Percentiles rank a stretch among this genome's conserved stretches.
These are phyloP conservation scores for Pascua guehoae DNA, from an alignment of 1,284 basidiomycete genomes.

Conservation along the genomic window DNA sequence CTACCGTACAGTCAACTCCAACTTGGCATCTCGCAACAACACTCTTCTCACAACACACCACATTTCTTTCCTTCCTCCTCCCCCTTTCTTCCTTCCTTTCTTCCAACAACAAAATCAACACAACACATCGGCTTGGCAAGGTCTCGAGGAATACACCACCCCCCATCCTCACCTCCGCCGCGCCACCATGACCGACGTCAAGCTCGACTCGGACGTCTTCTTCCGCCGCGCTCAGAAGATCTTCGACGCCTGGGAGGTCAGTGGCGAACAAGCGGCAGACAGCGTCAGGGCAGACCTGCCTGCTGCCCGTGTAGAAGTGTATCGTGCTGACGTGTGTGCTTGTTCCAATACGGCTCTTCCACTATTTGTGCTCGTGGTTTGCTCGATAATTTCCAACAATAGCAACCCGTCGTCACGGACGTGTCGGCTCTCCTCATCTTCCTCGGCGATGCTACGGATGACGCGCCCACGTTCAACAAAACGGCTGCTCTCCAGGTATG, in stretches of 20 bases:
- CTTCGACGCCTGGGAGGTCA: slow-evolving; percentile 70
- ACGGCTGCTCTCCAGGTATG: slow-evolving; percentile 84
- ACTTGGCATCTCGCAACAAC: too few relatives aligned
- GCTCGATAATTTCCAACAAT: neutral
- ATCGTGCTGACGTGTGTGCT: too few relatives aligned
- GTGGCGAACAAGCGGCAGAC: slow-evolving; percentile 32
- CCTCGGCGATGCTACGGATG: slow-evolving; percentile 76
- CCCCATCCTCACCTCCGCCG: neutral
- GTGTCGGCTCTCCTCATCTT: slow-evolving; percentile 62
- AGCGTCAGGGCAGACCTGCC: neutral
- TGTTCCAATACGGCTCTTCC: too few relatives aligned
- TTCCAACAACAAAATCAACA: neutral
- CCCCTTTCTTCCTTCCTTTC: neutral
- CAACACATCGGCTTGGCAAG: neutral
- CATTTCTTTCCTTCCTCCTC: neutral
- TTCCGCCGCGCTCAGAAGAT: slow-evolving; percentile 64
- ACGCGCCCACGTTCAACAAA: slow-evolving; percentile 78
- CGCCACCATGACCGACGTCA: slow-evolving; percentile 51
- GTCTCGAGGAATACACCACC: neutral
- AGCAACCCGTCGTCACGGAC: neutral
- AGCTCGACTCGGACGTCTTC: slow-evolving; percentile 58
- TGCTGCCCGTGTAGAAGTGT: too few relatives aligned
- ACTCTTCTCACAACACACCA: too few relatives aligned
- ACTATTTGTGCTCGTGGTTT: neutral
- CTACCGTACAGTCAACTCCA: too few relatives aligned